Conservation (phyloP, 2,329 filamentous ascomycete species). For the Ceratocystis alfenasii region DNA sequence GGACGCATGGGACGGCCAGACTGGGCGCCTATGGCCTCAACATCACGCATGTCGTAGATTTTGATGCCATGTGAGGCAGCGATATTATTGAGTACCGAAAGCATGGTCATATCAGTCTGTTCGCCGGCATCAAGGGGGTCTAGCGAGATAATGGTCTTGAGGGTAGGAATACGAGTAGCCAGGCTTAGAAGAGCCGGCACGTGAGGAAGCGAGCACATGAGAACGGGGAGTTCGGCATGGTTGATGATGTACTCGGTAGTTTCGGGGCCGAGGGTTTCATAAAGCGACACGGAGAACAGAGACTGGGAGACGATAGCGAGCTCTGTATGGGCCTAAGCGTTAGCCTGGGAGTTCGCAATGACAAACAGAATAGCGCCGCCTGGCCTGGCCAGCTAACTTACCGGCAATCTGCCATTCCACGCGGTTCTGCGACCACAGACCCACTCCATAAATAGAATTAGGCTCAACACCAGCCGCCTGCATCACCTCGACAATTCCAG, state of each 20-base stretch:
- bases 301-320: constrained; percentile 76
- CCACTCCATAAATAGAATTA: constrained; percentile 56
- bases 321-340: constrained; percentile 40
- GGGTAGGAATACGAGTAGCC: constrained; percentile 57
- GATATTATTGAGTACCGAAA: constrained; percentile 60
- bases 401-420: constrained; percentile 78
- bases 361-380: too few species aligned
- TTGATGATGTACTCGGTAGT: constrained; percentile 93
- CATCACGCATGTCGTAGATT: constrained; percentile 66
- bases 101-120: constrained; percentile 63
- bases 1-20: constrained; percentile 59
- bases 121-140: constrained; percentile 76
- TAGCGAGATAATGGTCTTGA: constrained; percentile 81
- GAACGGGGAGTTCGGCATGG: constrained; percentile 63
- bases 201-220: constrained; percentile 69
- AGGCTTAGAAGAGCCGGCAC: constrained; percentile 73
- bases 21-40: constrained; percentile 67
- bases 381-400: constrained; percentile 28
- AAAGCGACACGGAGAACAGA: constrained; percentile 82
- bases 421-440: constrained; percentile 77
- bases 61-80: constrained; percentile 62
- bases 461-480: constrained; percentile 53
- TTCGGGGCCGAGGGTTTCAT: constrained; percentile 87
- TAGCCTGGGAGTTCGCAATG: not conserved
- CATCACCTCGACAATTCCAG: constrained; percentile 73